Conservation (phyloP, 768 basidiomycete genomes). For the Mycena olivaceomarginata region DNA sequence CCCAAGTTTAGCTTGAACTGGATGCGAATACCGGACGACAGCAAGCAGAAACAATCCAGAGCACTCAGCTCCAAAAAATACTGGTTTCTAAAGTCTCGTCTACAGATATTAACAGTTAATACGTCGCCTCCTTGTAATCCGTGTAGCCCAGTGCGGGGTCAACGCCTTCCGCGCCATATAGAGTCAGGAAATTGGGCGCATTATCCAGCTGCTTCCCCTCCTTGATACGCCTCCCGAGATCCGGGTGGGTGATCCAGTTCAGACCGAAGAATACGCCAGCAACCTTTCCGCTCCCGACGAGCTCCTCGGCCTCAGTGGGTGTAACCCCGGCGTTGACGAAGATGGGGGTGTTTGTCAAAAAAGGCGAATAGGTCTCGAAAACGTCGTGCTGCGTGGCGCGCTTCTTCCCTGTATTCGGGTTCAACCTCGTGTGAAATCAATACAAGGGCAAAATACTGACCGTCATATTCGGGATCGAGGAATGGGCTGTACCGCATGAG, state of each 20-base stretch:
- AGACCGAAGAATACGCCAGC: constrained; percentile 61
- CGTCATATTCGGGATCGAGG: neutral
- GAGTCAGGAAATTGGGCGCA: constrained; percentile 48
- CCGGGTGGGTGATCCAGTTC: constrained; percentile 62
- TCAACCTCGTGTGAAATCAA: neutral
- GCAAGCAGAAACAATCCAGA: too few species aligned
- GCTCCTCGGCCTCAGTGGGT: constrained; percentile 59
- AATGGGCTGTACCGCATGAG: neutral
- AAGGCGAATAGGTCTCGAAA: constrained; percentile 24
- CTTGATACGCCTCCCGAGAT: constrained; percentile 59
- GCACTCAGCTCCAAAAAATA: too few species aligned
- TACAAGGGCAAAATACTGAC: neutral
- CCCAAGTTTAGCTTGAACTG: too few species aligned
- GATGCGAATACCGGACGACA: too few species aligned
- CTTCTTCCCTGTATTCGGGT: neutral
- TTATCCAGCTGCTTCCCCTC: constrained; percentile 60
- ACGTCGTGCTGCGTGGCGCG: neutral
- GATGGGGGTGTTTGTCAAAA: constrained; percentile 59
- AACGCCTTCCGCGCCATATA: constrained; percentile 50
- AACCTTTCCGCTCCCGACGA: constrained; percentile 55
- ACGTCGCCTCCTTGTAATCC: constrained; percentile 57
- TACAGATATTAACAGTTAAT: neutral
- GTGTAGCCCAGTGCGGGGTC: constrained; percentile 58
- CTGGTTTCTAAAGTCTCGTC: too few species aligned
- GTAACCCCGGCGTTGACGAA: constrained; percentile 60